Conservation (phyloP, 2,329 filamentous ascomycete genomes). For the Exophiala sp. region DNA sequence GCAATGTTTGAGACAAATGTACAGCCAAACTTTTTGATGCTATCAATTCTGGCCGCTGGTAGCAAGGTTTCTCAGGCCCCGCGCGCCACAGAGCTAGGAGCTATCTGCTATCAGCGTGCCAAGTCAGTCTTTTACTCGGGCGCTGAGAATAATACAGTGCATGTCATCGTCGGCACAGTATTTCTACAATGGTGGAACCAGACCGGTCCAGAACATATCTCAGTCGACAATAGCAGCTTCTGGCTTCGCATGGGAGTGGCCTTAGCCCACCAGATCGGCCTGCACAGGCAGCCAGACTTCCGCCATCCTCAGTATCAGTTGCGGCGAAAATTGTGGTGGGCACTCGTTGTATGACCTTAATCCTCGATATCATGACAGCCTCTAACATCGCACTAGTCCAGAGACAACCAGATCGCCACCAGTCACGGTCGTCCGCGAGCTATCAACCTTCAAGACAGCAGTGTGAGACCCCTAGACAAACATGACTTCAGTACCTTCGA, state of each 20-base stretch:
- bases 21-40: constrained; percentile 15
- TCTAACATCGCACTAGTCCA: constrained; percentile 25
- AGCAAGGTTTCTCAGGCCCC: constrained; percentile 22
- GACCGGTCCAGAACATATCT: constrained; percentile 36
- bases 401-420: constrained; percentile 23
- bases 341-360: constrained; percentile 35
- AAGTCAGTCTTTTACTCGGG: constrained; percentile 23
- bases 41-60: constrained; percentile 21
- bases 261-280: constrained; percentile 43
- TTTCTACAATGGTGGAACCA: constrained; percentile 28
- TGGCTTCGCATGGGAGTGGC: constrained; percentile 44
- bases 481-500: constrained; percentile 16
- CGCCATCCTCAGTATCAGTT: constrained; percentile 32
- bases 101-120: constrained; percentile 20
- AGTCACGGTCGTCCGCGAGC: constrained; percentile 24
- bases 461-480: constrained; percentile 17
- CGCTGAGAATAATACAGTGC: constrained; percentile 17
- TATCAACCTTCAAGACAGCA: constrained; percentile 17
- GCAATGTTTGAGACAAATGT: constrained; percentile 31
- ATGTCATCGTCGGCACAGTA: constrained; percentile 20
- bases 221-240: constrained; percentile 44
- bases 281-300: constrained; percentile 40
- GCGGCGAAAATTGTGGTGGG: constrained; percentile 44
- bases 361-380: too few species aligned
- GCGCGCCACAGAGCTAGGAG: constrained; percentile 9